Percentiles rank a stretch among this genome's conserved stretches.
phyloP scores from a whole-genome alignment of 805 yeast species.

The Pichia insulana region DNA sequence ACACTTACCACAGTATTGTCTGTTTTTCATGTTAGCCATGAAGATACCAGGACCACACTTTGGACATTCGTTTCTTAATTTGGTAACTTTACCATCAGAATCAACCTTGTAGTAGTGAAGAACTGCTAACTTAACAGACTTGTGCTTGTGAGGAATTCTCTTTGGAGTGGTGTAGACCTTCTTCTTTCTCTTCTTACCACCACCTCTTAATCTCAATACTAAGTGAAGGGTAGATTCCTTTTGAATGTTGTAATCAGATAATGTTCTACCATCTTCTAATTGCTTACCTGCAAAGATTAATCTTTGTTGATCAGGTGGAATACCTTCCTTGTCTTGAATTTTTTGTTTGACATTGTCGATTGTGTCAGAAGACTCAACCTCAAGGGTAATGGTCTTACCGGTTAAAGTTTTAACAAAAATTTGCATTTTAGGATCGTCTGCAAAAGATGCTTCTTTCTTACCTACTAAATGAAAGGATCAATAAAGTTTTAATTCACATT shows the following conservation, averaged over 20 bases:
- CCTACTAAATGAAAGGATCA: conserved; percentile 13
- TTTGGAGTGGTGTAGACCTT: conserved; percentile 99
- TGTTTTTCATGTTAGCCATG: conserved; percentile 98
- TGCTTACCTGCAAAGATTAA: conserved; percentile 99
- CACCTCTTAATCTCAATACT: conserved; percentile 87
- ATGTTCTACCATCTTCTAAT: conserved; percentile 98
- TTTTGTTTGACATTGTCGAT: conserved; percentile 94
- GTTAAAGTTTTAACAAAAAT: conserved; percentile 50
- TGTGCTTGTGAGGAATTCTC: conserved; percentile 99
- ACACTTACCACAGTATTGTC: conserved; percentile 99
- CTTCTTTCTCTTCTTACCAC: conserved; percentile 99
- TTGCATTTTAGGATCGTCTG: conserved; percentile 43
- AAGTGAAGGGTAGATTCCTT: conserved; percentile 97
- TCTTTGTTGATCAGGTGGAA: conserved; percentile 99
- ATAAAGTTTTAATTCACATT: neutral
- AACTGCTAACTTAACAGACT: conserved; percentile 98
- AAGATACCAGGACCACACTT: conserved; percentile 98
- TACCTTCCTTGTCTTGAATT: conserved; percentile 97
- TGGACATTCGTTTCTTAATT: conserved; percentile 98
- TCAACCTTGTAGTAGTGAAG: conserved; percentile 99
- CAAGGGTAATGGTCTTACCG: conserved; percentile 71
- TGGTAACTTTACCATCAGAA: conserved; percentile 96
- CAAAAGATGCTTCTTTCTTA: conserved; percentile 33
- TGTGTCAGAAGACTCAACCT: conserved; percentile 96
- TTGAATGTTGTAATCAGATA: conserved; percentile 99